Conservation (phyloP, 2,329 filamentous ascomycete genomes). For the Aureobasidium sp. region DNA sequence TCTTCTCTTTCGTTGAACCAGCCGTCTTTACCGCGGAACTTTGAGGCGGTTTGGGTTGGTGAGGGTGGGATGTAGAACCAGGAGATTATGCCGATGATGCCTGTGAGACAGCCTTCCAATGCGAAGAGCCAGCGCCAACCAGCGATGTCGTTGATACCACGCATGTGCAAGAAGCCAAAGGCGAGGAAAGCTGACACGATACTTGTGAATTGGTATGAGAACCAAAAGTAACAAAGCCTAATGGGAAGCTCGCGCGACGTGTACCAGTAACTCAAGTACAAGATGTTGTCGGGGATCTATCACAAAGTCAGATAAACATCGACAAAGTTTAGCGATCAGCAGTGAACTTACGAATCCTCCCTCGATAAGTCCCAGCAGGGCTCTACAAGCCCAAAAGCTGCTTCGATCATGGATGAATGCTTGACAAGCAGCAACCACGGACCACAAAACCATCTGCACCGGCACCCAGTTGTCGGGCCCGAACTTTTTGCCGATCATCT, state of each 20-base stretch:
- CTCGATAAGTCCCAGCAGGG: slow-evolving; percentile 36
- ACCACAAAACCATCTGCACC: slow-evolving; percentile 24
- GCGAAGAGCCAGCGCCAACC: slow-evolving; percentile 50
- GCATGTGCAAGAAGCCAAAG: slow-evolving; percentile 45
- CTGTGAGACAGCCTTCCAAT: slow-evolving; percentile 40
- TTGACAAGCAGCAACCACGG: slow-evolving; percentile 19
- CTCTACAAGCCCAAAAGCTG: slow-evolving; percentile 36
- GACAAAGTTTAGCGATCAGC: no score
- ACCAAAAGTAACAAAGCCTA: slow-evolving; percentile 64
- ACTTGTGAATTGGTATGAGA: slow-evolving; percentile 49
- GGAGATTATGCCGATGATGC: slow-evolving; percentile 46
- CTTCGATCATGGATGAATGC: slow-evolving; percentile 24
- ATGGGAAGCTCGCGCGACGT: slow-evolving; percentile 60
- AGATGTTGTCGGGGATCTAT: slow-evolving; percentile 50
- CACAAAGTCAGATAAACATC: background rate
- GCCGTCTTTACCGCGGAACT: slow-evolving; percentile 52
- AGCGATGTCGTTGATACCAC: slow-evolving; percentile 37
- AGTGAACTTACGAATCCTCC: slow-evolving; percentile 34
- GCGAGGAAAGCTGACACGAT: slow-evolving; percentile 50
- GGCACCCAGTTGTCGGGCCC: slow-evolving; percentile 21
- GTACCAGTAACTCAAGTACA: slow-evolving; percentile 70
- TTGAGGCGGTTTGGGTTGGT: slow-evolving; percentile 54
- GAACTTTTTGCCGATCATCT: slow-evolving; percentile 21
- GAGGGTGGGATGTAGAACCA: slow-evolving; percentile 52
- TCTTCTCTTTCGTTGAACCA: slow-evolving; percentile 63